Percentiles rank a stretch among this genome's conserved stretches.
Evolutionary conservation across 257 asterid species (phyloP).

Genomic region (Solanum raphanifolium): DNA sequence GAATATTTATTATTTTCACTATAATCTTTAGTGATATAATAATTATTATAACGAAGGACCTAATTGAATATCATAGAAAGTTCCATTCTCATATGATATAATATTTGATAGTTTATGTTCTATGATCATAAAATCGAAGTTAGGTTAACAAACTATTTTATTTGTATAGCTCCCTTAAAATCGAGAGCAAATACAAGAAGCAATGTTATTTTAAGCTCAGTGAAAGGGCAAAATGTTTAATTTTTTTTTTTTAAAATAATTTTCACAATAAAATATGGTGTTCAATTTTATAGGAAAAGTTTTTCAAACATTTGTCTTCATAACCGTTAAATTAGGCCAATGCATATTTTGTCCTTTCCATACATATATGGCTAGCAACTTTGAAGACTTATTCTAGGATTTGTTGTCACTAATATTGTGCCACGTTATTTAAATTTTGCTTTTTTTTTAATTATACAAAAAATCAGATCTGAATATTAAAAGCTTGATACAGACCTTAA

Average conservation of each 20-base stretch:
- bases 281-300: neutral
- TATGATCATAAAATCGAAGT: neutral
- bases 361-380: neutral
- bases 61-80: neutral
- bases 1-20: accelerated
- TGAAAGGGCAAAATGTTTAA: neutral
- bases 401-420: neutral
- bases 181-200: neutral
- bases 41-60: neutral
- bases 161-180: neutral
- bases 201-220: neutral
- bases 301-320: neutral
- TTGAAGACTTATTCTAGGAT: neutral
- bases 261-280: neutral
- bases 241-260: neutral
- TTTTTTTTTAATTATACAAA: too few species aligned
- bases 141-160: neutral
- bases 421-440: neutral
- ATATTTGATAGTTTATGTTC: neutral
- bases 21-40: neutral
- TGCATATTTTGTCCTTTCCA: neutral
- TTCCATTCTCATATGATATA: neutral
- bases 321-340: neutral
- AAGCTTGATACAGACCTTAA: neutral
- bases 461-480: neutral